Base-by-base conservation (phyloP, 2,329 filamentous ascomycete genomes). In the Ophiosphaerella herpotricha region DNA sequence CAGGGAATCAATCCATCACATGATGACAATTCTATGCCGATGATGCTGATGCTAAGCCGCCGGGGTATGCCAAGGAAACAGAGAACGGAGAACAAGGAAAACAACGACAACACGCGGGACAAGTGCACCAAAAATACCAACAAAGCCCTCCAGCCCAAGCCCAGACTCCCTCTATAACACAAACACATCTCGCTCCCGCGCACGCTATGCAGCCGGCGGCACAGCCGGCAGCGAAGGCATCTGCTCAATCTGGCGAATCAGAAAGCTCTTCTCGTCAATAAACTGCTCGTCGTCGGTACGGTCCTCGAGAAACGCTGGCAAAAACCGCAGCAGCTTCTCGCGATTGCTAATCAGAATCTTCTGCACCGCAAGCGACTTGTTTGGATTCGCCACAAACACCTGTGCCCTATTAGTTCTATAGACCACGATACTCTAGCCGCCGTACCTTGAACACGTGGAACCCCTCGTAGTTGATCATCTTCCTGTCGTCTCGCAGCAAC, bases 391-490 rank as follows among this genome's bases (percentile, higher is more conserved):
- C 46, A 97, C 94, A 75, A 99, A 99, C 55, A 99, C 93, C 83
- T 85, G 60, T 8, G 12, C 2, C 39, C 13, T 9, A 14, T 42
- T 34, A 42, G 39, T 12, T 14, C 14, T 32, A 8, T 23, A n/a
- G 1, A 7, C 13, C 14, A 13, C 21, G 14, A 29, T 35, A 14
- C n/a, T 36, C 5, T 6, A 3, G 7, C 16, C 38, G 5, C 8
- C 36, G 1, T 54, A 85, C 83, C 80, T 99, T 99, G 82, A 99
- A 99, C 36, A 99, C 93, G 72, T 99, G 94, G 73, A 99, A 99
- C 7, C 92, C 94, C 74, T 99, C 94, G 72, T 99, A 99, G 75
- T 97, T 94, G 55, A 99, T 94, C 92, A 99, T 99, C 75, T 96
- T 94, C 62, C 93, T 85, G 74, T 97, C 93, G 73, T 97, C 94